These are phyloP conservation scores for Hericium erinaceus DNA, from an alignment of 768 basidiomycete species.

Conservation along the genomic window DNA sequence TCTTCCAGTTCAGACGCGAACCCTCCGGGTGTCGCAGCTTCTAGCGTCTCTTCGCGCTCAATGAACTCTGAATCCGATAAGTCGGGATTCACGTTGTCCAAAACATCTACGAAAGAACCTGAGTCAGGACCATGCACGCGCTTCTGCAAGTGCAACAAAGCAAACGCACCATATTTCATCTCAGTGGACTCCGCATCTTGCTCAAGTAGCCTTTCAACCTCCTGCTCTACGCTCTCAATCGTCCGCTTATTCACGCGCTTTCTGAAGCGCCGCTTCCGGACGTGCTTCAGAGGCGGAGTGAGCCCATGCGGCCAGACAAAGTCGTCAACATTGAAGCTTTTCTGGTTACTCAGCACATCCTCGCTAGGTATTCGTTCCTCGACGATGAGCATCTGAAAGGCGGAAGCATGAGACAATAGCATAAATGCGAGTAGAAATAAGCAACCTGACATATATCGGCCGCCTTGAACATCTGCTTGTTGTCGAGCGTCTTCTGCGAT, in stretches of 20 bases:
- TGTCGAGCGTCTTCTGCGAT: constrained; percentile 91
- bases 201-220: constrained; percentile 79
- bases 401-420: constrained; percentile 4
- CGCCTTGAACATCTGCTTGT: constrained; percentile 96
- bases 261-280: constrained; percentile 85
- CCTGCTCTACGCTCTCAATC: constrained; percentile 90
- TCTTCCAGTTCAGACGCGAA: constrained; percentile 58
- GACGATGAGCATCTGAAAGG: constrained; percentile 82
- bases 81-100: constrained; percentile 88
- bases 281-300: constrained; percentile 86
- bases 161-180: constrained; percentile 59
- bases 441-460: constrained; percentile 94
- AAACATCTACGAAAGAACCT: constrained; percentile 42
- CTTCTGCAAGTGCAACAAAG: neutral
- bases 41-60: constrained; percentile 49
- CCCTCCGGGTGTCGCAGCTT: constrained; percentile 60
- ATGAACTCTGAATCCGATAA: constrained; percentile 84
- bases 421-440: neutral
- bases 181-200: constrained; percentile 69
- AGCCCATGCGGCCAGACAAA: constrained; percentile 97
- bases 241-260: constrained; percentile 82
- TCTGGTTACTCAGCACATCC: constrained; percentile 49
- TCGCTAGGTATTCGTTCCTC: constrained; percentile 68
- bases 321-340: constrained; percentile 83
- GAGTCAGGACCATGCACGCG: neutral